Evolutionary conservation across 140 eudicot species (phyloP), one percentile per base, ranked within the genome.

Genomic region (Flaveria floridana): DNA sequence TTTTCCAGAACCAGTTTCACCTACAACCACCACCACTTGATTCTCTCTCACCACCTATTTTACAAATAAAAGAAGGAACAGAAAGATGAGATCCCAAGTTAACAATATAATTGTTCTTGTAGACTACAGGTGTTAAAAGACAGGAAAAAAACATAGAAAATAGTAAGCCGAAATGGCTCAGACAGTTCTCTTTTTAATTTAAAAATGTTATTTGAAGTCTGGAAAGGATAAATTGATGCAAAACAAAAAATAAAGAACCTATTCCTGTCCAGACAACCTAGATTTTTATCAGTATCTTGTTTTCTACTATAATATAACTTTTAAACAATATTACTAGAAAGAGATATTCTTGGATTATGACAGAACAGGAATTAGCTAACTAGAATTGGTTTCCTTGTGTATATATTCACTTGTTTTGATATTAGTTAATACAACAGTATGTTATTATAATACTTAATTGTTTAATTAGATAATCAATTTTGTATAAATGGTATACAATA

Each of bases 1-100:
- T 81, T 95, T 95, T 42, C 99, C 99, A 6, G 97, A 95, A 79
- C 99, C 99, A 80, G 99, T 95, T 83, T 95, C 97, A 79, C 99
- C 99, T 74, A 91, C 96, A 53, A 95, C 96, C 48, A 91, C 90
- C 55, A 91, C 79, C 66, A 95, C 96, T 78, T 95, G 97, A 87
- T 95, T 95, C 77, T 95, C 99, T 34, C 99, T 95, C 81, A 94
- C 82, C 23, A 94, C 94, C 98, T 85, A 66, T 48, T 62, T 73
- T 44, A 61, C 48, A 44, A 9, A 70, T 51, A 15, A 41, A 55
- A 1, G 51, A 15, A 65, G 44, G 57, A 6, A 69, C 20, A 53
- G 30, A 47, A 26, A 15, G 25, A 69, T 39, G 21, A 51, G 39
- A 51, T 62, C 26, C 18, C 18, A 72, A 25, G 25, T 61, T 65